A percentile compares a stretch with the other conserved stretches of the same genome.
Evolutionary conservation across 1,139 yeast species (phyloP).

Genomic region (Hansenula anomala): DNA sequence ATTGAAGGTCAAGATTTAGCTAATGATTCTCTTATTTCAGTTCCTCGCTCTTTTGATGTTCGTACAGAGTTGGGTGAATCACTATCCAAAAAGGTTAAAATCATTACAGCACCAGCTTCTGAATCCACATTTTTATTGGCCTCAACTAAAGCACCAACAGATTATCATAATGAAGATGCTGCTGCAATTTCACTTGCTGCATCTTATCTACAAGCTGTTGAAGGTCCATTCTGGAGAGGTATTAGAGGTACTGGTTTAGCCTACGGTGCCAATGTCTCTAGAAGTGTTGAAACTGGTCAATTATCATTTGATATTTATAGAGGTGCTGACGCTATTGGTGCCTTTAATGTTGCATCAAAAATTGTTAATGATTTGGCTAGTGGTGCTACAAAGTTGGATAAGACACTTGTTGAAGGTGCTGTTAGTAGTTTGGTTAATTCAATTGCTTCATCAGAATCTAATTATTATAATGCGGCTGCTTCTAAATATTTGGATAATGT

Average conservation of each 20-base stretch:
- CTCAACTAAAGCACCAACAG: slow-evolving; percentile 58
- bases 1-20: slow-evolving; percentile 15
- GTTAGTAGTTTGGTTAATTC: slow-evolving; percentile 69
- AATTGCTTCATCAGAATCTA: slow-evolving; percentile 62
- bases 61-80: slow-evolving; percentile 52
- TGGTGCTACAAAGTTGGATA: slow-evolving; percentile 53
- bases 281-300: slow-evolving; percentile 62
- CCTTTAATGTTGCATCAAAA: slow-evolving; percentile 61
- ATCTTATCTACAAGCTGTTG: slow-evolving; percentile 79
- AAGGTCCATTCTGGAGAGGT: slow-evolving; percentile 97
- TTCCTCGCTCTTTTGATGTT: slow-evolving; percentile 54
- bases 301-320: slow-evolving; percentile 68
- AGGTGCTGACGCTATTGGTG: slow-evolving; percentile 77
- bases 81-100: slow-evolving; percentile 52
- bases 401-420: slow-evolving; percentile 61
- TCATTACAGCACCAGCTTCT: slow-evolving; percentile 78
- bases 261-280: slow-evolving; percentile 70
- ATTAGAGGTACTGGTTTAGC: slow-evolving; percentile 95
- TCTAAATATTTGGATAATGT: slow-evolving; percentile 61
- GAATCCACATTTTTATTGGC: slow-evolving; percentile 77
- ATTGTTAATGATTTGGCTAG: slow-evolving; percentile 59
- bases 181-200: slow-evolving; percentile 70
- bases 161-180: slow-evolving; percentile 62
- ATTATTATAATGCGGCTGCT: slow-evolving; percentile 58
- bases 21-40: slow-evolving; percentile 14